A percentile compares a stretch with the other conserved stretches of the same genome.
These are phyloP conservation scores for Orbilia oligospora DNA, from an alignment of 2,329 filamentous ascomycete species.

Conservation along the genomic window DNA sequence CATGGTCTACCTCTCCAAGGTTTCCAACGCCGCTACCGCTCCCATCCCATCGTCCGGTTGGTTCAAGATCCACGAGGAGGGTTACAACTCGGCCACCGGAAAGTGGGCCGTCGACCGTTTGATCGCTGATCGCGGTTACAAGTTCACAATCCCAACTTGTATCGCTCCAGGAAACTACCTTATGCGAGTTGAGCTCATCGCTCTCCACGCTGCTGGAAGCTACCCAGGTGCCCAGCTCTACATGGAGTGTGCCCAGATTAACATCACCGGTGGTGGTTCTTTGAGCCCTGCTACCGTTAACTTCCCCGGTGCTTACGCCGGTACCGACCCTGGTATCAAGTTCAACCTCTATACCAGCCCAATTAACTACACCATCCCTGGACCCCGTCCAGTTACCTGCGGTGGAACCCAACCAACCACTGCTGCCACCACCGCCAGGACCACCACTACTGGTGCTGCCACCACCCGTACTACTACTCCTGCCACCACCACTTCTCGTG, in stretches of 20 bases:
- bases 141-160: slow-evolving; percentile 66
- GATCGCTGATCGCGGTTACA: slow-evolving; percentile 69
- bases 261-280: slow-evolving; percentile 63
- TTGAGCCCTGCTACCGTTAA: slow-evolving; percentile 61
- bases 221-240: slow-evolving; percentile 63
- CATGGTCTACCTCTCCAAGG: slow-evolving; percentile 63
- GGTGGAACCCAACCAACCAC: slow-evolving; percentile 38
- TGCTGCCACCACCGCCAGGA: slow-evolving; percentile 5
- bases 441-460: not conserved
- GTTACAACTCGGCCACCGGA: slow-evolving; percentile 66
- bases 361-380: slow-evolving; percentile 68
- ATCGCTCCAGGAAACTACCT: slow-evolving; percentile 65
- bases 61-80: slow-evolving; percentile 70
- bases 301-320: slow-evolving; percentile 64
- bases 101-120: slow-evolving; percentile 71
- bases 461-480: slow-evolving; percentile 29
- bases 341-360: slow-evolving; percentile 63
- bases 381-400: slow-evolving; percentile 65
- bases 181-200: slow-evolving; percentile 63
- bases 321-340: slow-evolving; percentile 61
- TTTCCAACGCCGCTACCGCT: slow-evolving; percentile 68
- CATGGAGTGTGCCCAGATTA: slow-evolving; percentile 64
- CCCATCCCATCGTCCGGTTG: slow-evolving; percentile 68
- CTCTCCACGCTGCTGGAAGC: slow-evolving; percentile 59
- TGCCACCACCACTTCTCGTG: slow-evolving; percentile 33